Evolutionary conservation across 2,329 filamentous ascomycete genomes (phyloP).

Genomic region (Colletotrichum horii): DNA sequence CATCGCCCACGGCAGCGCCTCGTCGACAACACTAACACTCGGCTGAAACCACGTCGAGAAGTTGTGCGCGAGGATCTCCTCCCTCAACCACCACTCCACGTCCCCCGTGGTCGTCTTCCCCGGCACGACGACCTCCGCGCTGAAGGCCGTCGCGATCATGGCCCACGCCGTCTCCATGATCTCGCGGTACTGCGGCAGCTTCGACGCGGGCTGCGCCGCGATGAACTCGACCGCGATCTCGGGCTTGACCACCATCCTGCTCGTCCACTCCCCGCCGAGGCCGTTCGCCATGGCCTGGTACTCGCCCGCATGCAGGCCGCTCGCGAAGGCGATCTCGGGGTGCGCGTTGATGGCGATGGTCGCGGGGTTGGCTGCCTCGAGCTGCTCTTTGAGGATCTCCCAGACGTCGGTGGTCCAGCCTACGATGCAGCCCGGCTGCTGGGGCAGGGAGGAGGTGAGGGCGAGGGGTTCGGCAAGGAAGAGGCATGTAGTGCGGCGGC

Average conservation of each 20-base stretch:
- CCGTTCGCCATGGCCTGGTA: slow-evolving; percentile 36
- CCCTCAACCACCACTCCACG: slow-evolving; percentile 58
- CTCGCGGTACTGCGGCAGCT: slow-evolving; percentile 46
- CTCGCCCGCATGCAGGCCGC: slow-evolving; percentile 55
- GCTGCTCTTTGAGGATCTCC: slow-evolving; percentile 39
- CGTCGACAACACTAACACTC: slow-evolving; percentile 45
- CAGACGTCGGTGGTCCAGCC: slow-evolving; percentile 37
- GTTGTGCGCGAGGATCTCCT: slow-evolving; percentile 51
- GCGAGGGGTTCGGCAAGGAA: slow-evolving; percentile 44
- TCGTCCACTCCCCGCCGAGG: slow-evolving; percentile 43
- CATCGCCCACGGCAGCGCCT: slow-evolving; percentile 9
- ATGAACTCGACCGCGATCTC: slow-evolving; percentile 52
- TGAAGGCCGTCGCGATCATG: slow-evolving; percentile 51
- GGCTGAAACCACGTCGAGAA: slow-evolving; percentile 60
- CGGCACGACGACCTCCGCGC: slow-evolving; percentile 44
- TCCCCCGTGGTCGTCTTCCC: slow-evolving; percentile 49
- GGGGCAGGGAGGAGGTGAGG: slow-evolving; percentile 26
- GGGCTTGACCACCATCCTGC: slow-evolving; percentile 44
- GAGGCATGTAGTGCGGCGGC: slow-evolving; percentile 54
- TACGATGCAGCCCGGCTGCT: slow-evolving; percentile 28
- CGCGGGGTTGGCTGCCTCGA: slow-evolving; percentile 39
- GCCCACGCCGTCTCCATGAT: slow-evolving; percentile 58
- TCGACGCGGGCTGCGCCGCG: slow-evolving; percentile 44
- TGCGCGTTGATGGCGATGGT: slow-evolving; percentile 50
- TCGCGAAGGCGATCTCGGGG: slow-evolving; percentile 48